Base-by-base conservation (phyloP, 2,329 filamentous ascomycete species). In the Cytospora mali region DNA sequence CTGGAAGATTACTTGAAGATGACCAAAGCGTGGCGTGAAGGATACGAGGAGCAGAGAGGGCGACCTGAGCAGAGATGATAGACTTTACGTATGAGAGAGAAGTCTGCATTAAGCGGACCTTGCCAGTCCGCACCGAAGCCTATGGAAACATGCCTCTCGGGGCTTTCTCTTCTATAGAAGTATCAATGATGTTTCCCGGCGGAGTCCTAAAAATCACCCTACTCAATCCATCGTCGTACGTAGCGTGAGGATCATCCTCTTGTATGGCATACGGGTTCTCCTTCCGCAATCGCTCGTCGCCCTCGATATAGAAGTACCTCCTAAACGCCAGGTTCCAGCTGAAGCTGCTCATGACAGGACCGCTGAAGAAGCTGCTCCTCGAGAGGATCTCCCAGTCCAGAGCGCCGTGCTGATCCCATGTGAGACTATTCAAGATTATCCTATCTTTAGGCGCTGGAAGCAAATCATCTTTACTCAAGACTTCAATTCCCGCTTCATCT, bases 301-400 rank as follows among this genome's bases (percentile, higher is more conserved):
- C 58, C 14, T 55, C 23, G 46, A 39, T 50, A 18, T 61, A 61
- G 21, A 50, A 56, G 16, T 49, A 18, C 53, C 59, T 56, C 29
- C 59, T 61, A 4, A 56, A 39, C 9, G 52, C 59, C 28, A 61
- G 4, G 29, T 61, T 61, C 59, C 59, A 61, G 29, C 52, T 49
- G 31, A 61, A 61, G 31, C 59, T 61, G 52, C 59, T 61, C 52
- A 48, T 55, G 1, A 31, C 33, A 31, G 53, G 52, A 3, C 59
- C 59, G 9, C 53, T 61, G 33, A 56, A 61, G 21, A 39, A 61
- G 33, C 52, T 61, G 25, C 59, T 61, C 14, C 59, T 46, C 9
- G 59, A 54, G 11, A 61, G 52, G 18, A 61, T 23, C 46, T 61
- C 59, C 52, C 46, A 61, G 29, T 61, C 59, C 14, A 61, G 42